These are phyloP conservation scores for Pistacia atlantica DNA, from an alignment of 345 rosid genomes.

Conservation along the genomic window DNA sequence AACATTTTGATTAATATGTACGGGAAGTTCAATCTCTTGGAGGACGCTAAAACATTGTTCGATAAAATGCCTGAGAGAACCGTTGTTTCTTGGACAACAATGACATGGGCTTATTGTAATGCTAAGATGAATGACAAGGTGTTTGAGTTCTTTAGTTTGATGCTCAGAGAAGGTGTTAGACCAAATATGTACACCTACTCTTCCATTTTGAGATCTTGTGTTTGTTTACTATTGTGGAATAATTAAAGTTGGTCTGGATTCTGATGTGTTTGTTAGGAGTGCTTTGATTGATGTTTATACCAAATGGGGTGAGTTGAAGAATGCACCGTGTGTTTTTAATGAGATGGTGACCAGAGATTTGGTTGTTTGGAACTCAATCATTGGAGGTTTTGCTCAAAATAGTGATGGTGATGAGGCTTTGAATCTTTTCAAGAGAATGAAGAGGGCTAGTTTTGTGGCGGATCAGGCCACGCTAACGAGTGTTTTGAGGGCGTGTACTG, in stretches of 20 bases:
- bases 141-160: constrained; percentile 40
- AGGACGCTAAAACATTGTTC: constrained; percentile 39
- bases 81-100: constrained; percentile 72
- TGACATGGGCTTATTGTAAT: constrained; percentile 62
- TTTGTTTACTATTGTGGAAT: too few species aligned
- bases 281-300: too few species aligned
- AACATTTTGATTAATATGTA: constrained; percentile 53
- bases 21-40: constrained; percentile 52
- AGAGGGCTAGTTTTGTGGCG: constrained; percentile 51
- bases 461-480: too few species aligned
- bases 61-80: constrained; percentile 39
- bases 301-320: too few species aligned
- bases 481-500: too few species aligned
- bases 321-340: constrained; percentile 29
- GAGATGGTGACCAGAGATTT: constrained; percentile 64
- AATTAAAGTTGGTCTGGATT: too few species aligned
- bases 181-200: too few species aligned
- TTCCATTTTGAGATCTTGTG: too few species aligned
- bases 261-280: too few species aligned
- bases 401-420: constrained; percentile 54
- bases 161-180: constrained; percentile 41
- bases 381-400: constrained; percentile 76
- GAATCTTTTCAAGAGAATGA: constrained; percentile 63
- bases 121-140: constrained; percentile 30
- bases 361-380: constrained; percentile 78